Conservation (phyloP, 176 grass and related monocot species). For the Oryza glumipatula region DNA sequence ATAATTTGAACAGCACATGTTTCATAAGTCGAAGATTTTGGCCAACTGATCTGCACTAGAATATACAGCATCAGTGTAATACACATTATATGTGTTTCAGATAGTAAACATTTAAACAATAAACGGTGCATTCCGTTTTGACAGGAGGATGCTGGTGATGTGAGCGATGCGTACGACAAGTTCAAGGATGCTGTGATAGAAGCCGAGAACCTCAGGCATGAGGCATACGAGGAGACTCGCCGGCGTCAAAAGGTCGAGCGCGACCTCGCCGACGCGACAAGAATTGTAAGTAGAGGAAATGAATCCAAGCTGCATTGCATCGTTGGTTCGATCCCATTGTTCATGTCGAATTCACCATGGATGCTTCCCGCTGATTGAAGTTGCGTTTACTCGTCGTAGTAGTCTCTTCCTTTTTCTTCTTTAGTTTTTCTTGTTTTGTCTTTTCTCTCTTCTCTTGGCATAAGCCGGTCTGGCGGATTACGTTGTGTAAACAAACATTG, state of each 20-base stretch:
- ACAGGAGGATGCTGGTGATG: constrained; percentile 52
- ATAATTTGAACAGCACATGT: not conserved
- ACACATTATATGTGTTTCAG: not conserved
- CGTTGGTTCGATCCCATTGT: not conserved
- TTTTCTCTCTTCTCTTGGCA: no score
- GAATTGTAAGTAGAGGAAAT: constrained; percentile 35
- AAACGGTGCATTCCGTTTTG: not conserved
- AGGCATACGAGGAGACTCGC: constrained; percentile 64
- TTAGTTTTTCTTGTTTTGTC: no score
- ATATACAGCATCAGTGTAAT: not conserved
- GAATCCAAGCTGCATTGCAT: not conserved
- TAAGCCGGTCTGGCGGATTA: no score
- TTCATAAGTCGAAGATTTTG: not conserved
- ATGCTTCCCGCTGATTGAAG: no score
- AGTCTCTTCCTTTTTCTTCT: no score
- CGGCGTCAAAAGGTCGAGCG: constrained; percentile 73
- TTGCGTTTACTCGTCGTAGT: no score
- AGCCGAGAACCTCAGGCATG: constrained; percentile 49
- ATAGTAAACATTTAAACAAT: not conserved
- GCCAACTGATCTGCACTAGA: not conserved
- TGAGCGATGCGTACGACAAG: constrained; percentile 44
- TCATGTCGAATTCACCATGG: not conserved
- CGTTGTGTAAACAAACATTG: no score
- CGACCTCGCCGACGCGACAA: constrained; percentile 51
- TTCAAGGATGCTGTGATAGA: constrained; percentile 53